phyloP scores from a whole-genome alignment of 148 eudicot genomes.

The Nepenthes gracilis region DNA sequence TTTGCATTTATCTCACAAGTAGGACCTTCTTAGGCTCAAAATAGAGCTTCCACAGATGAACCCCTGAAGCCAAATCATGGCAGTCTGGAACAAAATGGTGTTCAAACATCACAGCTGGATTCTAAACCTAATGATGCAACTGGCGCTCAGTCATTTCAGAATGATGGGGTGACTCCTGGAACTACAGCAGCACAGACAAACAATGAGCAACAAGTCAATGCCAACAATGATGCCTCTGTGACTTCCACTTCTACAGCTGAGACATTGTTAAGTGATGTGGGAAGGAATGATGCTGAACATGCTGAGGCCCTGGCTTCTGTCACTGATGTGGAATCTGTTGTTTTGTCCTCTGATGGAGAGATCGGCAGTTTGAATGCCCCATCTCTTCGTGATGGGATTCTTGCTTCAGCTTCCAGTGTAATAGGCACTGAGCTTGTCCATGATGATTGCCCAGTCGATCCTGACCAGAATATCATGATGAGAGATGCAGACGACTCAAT shows the following conservation, averaged over 20 bases:
- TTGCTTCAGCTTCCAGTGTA: conserved; percentile 15
- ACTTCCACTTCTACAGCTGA: conserved; percentile 26
- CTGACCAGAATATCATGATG: conserved; percentile 25
- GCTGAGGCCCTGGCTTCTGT: conserved; percentile 22
- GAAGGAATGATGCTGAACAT: conserved; percentile 19
- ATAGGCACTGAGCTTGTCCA: conserved; percentile 27
- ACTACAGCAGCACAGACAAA: conserved; percentile 19
- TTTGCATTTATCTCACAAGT: conserved; percentile 19
- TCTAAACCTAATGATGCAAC: conserved; percentile 27
- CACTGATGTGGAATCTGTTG: conserved; percentile 12
- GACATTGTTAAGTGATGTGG: conserved; percentile 23
- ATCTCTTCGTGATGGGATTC: conserved; percentile 15
- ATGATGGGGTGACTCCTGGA: conserved; percentile 17
- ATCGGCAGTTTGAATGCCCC: conserved; percentile 15
- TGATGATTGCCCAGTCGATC: conserved; percentile 25
- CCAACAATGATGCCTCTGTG: conserved; percentile 18
- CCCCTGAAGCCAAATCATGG: conserved; percentile 16
- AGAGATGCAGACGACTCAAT: conserved; percentile 26
- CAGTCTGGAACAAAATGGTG: conserved; percentile 24
- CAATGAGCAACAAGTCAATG: conserved; percentile 30
- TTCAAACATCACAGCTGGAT: conserved; percentile 27
- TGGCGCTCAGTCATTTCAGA: conserved; percentile 15
- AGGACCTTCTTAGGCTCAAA: conserved; percentile 38
- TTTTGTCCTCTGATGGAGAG: conserved; percentile 33
- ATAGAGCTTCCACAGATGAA: conserved; percentile 34